Base-by-base conservation (phyloP, 805 yeast species). In the Kurtzmaniella fragi region DNA sequence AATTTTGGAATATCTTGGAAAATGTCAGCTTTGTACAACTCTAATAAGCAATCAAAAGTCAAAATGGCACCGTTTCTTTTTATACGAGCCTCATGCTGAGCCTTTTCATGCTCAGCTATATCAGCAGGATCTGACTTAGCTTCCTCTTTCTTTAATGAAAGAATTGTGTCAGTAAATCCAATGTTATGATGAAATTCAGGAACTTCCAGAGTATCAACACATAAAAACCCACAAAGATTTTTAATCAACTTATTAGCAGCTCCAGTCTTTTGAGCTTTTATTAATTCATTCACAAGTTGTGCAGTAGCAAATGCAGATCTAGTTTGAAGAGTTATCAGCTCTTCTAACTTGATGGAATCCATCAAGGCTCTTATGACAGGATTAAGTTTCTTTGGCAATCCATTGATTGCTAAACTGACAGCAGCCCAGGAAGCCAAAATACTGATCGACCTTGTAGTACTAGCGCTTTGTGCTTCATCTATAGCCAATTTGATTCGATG, bases 191-290 rank as follows among this genome's bases (percentile, higher is more conserved):
- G 69, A 54, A 87, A 93, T 52, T 88, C 97, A 2, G 99, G 99
- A 26, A 91, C 96, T 55, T 90, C 97, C 3, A 93, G 78, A 0
- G 96, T 88, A 56, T 91, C 99, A 26, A 90, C 96, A 64, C 99
- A 93, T 37, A 93, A 56, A 56, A 91, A 91, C 0, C 91, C 95
- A 63, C 96, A 86, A 40, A 95, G 64, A 54, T 93, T 93, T 57
- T 87, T 91, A 32, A 87, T 78, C 46, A 95, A 84, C 56, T 93
- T 93, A 49, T 87, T 95, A 2, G 91, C 80, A 1, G 91, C 93
- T 28, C 80, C 80, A n/a, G 56, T 57, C 53, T 89, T 88, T 14
- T 13, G 20, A 7, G 77, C 78, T 1, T 56, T 56, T 28, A 78
- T 69, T 40, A 95, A 73, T 44, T 75, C 74, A n/a, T 62, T 53